A percentile compares a stretch with the other conserved stretches of the same genome.
phyloP scores from a whole-genome alignment of 805 yeast species.

The Cyberlindnera subsufficiens region DNA sequence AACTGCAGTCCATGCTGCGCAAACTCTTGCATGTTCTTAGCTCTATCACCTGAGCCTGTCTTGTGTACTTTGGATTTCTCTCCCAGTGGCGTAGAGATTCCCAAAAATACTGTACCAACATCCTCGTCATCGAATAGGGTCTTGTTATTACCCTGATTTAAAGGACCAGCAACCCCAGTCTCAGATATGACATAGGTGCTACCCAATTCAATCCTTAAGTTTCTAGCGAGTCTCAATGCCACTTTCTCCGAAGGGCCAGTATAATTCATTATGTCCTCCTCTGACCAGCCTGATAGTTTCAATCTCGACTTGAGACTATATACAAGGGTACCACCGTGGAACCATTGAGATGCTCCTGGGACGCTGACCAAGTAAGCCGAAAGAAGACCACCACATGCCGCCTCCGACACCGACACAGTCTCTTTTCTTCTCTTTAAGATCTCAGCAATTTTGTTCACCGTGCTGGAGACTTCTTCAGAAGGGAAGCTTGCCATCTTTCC shows the following conservation, averaged over 20 bases:
- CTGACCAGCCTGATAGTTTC: constrained; percentile 74
- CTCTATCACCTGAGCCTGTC: constrained; percentile 48
- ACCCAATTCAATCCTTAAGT: constrained; percentile 73
- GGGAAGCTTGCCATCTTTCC: constrained; percentile 39
- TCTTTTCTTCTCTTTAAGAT: constrained; percentile 46
- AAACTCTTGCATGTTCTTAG: constrained; percentile 69
- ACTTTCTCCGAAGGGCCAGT: constrained; percentile 81
- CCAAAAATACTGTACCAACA: constrained; percentile 68
- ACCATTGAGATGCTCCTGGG: constrained; percentile 81
- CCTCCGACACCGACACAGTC: constrained; percentile 77
- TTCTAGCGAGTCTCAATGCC: constrained; percentile 71
- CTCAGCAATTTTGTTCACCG: constrained; percentile 54
- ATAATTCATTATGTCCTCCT: constrained; percentile 60
- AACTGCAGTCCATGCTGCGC: constrained; percentile 63
- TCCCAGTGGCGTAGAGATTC: constrained; percentile 60
- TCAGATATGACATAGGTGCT: constrained; percentile 79
- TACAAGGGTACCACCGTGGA: constrained; percentile 78
- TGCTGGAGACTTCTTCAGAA: constrained; percentile 43
- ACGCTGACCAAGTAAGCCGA: constrained; percentile 76
- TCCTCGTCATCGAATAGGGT: constrained; percentile 26
- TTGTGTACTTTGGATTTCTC: constrained; percentile 39
- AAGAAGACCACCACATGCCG: constrained; percentile 85
- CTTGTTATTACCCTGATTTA: constrained; percentile 29
- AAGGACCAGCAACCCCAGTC: constrained; percentile 85
- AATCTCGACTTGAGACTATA: constrained; percentile 73